These are phyloP conservation scores for Microthyrium microscopicum DNA, from an alignment of 2,329 filamentous ascomycete species.

Conservation along the genomic window DNA sequence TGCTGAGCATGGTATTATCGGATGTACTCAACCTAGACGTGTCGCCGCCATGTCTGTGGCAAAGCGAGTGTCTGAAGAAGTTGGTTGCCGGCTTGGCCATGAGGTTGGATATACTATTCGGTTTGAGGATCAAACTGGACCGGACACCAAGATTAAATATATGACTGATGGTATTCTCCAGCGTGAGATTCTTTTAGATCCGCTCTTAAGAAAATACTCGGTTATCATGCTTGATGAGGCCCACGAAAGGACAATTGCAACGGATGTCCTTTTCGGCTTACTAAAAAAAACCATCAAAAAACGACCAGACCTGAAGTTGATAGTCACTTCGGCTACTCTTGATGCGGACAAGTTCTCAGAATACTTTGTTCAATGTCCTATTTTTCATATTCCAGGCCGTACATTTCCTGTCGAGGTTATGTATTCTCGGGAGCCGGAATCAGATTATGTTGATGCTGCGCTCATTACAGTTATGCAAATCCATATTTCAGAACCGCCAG, in stretches of 20 bases:
- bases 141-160: constrained; percentile 89
- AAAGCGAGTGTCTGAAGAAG: constrained; percentile 91
- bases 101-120: constrained; percentile 98
- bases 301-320: constrained; percentile 84
- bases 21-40: constrained; percentile 91
- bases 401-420: constrained; percentile 94
- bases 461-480: constrained; percentile 98
- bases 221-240: constrained; percentile 98
- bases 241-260: constrained; percentile 91
- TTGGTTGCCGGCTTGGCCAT: constrained; percentile 82
- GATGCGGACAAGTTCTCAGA: constrained; percentile 95
- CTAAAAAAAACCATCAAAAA: constrained; percentile 76
- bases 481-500: constrained; percentile 76
- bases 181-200: constrained; percentile 91
- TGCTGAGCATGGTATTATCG: constrained; percentile 72
- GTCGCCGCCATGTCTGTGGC: constrained; percentile 98
- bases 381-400: constrained; percentile 88
- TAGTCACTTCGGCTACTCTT: constrained; percentile 96
- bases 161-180: constrained; percentile 99
- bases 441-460: constrained; percentile 85
- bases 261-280: constrained; percentile 92
- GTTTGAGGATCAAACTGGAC: constrained; percentile 87
- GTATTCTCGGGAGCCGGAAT: constrained; percentile 87
- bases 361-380: constrained; percentile 91
- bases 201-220: constrained; percentile 79